Evolutionary conservation across 2,329 filamentous ascomycete genomes (phyloP).

Genomic region (Lecanoromycetidae sp.): DNA sequence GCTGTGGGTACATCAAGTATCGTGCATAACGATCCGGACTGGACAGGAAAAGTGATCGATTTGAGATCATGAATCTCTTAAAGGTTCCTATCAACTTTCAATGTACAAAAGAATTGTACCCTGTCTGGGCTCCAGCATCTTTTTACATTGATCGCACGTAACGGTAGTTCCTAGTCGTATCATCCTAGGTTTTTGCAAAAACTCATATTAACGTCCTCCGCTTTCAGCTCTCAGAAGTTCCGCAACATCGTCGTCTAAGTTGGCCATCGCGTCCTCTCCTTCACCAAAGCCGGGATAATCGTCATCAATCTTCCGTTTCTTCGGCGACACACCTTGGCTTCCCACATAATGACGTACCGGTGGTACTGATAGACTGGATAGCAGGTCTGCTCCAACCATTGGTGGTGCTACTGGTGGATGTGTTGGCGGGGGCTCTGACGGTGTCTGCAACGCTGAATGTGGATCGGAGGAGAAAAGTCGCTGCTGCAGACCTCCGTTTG

Average conservation of each 20-base stretch:
- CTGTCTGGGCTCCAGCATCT: too few species aligned
- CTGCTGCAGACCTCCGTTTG: not conserved
- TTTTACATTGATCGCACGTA: too few species aligned
- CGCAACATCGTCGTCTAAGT: conserved; percentile 50
- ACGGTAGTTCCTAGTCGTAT: too few species aligned
- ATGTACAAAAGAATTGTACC: too few species aligned
- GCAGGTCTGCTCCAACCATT: conserved; percentile 27
- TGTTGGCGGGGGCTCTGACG: not conserved
- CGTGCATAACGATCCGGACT: too few species aligned
- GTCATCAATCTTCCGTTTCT: conserved; percentile 39
- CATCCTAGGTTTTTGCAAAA: too few species aligned
- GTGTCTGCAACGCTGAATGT: conserved; percentile 23
- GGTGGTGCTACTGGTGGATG: conserved; percentile 13
- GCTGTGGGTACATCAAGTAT: too few species aligned
- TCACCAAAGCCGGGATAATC: conserved; percentile 34
- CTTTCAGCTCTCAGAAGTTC: conserved; percentile 43
- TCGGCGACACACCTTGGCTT: conserved; percentile 25
- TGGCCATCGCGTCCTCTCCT: conserved; percentile 41
- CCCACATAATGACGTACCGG: conserved; percentile 16
- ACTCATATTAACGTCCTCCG: conserved; percentile 12
- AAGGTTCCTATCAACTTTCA: too few species aligned
- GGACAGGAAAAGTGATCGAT: too few species aligned
- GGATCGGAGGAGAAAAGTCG: conserved; percentile 27
- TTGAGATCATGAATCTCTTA: too few species aligned
- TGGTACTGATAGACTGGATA: conserved; percentile 28